Percentiles rank a stretch among this genome's conserved stretches.
phyloP scores from a whole-genome alignment of 148 eudicot species.

The Chenopodium formosanum region DNA sequence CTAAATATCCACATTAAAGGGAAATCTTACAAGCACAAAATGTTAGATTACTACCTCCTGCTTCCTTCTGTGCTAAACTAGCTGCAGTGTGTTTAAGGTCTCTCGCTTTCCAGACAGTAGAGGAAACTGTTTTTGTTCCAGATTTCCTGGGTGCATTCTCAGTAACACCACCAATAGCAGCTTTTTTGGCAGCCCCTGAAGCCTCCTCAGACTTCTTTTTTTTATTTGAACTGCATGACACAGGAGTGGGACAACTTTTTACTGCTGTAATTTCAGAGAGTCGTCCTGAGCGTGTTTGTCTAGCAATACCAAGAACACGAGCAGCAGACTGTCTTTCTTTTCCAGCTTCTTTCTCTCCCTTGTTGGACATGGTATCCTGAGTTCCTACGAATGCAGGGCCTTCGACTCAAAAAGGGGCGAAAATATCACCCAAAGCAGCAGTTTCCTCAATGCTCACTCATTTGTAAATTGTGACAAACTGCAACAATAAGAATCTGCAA shows the following conservation, averaged over 20 bases:
- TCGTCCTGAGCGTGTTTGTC: constrained; percentile 8
- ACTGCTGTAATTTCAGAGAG: neutral
- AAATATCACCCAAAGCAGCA: neutral
- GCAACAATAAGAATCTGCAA: neutral
- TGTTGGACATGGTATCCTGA: constrained; percentile 17
- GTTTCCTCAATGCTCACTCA: neutral
- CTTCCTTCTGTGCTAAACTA: neutral
- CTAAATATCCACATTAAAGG: neutral
- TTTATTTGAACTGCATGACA: constrained; percentile 8
- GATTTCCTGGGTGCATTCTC: constrained; percentile 1
- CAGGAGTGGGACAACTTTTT: constrained; percentile 5
- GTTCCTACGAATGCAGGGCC: neutral
- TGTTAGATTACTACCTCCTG: constrained; percentile 21
- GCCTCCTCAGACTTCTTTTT: constrained; percentile 12
- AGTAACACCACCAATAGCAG: constrained; percentile 9
- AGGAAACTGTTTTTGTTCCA: neutral
- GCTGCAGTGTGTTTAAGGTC: constrained; percentile 1
- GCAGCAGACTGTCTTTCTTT: neutral
- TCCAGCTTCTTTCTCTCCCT: constrained; percentile 1
- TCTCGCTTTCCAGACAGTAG: neutral
- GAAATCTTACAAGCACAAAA: neutral
- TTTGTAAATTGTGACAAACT: neutral
- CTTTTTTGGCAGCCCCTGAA: constrained; percentile 5
- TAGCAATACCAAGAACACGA: neutral
- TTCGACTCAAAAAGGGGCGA: neutral